phyloP scores from a whole-genome alignment of 208 protist genomes.

The Acanthamoeba healyi region DNA sequence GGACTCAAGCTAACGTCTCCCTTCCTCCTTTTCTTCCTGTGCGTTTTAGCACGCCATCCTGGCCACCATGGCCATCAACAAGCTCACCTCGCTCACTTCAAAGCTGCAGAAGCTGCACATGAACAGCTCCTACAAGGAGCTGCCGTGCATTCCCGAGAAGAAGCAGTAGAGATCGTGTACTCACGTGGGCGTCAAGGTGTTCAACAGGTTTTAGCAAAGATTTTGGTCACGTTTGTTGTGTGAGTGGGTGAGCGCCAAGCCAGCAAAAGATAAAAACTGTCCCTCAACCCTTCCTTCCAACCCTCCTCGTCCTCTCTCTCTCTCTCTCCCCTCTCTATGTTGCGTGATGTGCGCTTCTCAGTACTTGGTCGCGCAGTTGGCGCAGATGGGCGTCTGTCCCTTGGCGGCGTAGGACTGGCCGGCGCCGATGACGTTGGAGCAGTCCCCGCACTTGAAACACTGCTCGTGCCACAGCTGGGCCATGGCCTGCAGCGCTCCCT shows the following conservation, averaged over 20 bases:
- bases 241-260: no score
- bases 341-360: background rate
- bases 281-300: no score
- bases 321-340: background rate
- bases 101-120: conserved; percentile 17
- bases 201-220: no score
- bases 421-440: background rate
- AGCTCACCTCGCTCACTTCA: background rate
- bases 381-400: conserved; percentile 5
- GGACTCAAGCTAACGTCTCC: background rate
- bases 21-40: background rate
- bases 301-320: no score
- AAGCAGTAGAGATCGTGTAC: no score
- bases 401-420: conserved; percentile 37
- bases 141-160: background rate
- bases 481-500: conserved; percentile 52
- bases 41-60: conserved; percentile 38
- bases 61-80: conserved; percentile 61
- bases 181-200: no score
- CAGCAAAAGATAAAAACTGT: no score
- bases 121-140: conserved; percentile 55
- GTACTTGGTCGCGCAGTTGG: conserved; percentile 41
- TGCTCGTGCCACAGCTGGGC: conserved; percentile 17
- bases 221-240: no score
- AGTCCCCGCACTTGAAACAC: conserved; percentile 34